Conservation (phyloP, 768 basidiomycete genomes). For the Trametes cingulata region DNA sequence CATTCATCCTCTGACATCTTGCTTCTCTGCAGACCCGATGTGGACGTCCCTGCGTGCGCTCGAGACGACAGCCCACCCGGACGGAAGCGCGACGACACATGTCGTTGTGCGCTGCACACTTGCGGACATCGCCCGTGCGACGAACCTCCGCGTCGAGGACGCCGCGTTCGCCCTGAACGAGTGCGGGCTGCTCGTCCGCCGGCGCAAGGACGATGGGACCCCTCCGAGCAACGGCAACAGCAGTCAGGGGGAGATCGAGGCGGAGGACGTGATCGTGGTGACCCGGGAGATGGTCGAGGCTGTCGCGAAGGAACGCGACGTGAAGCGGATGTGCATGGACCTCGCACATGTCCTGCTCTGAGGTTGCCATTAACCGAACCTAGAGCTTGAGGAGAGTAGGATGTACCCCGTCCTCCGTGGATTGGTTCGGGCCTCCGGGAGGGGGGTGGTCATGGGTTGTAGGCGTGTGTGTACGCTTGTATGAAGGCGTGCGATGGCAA, state of each 20-base stretch:
- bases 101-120: slow-evolving; percentile 70
- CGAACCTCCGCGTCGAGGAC: slow-evolving; percentile 83
- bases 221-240: slow-evolving; percentile 17
- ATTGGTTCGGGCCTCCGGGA: neutral
- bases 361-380: neutral
- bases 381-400: neutral
- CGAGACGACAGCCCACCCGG: slow-evolving; percentile 55
- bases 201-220: slow-evolving; percentile 33
- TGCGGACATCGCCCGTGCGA: slow-evolving; percentile 74
- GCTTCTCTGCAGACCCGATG: slow-evolving; percentile 44
- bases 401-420: neutral
- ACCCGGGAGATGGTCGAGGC: slow-evolving; percentile 66
- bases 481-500: slow-evolving; percentile 7
- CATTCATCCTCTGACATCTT: neutral
- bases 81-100: slow-evolving; percentile 73
- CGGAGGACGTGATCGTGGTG: slow-evolving; percentile 56
- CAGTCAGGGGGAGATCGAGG: slow-evolving; percentile 32
- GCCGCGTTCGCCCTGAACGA: slow-evolving; percentile 87
- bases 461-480: slow-evolving; percentile 18
- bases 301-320: slow-evolving; percentile 64
- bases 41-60: slow-evolving; percentile 57
- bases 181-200: slow-evolving; percentile 68
- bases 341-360: slow-evolving; percentile 55
- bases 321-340: slow-evolving; percentile 72
- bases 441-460: slow-evolving; percentile 11